Evolutionary conservation across 2,329 filamentous ascomycete species (phyloP), one percentile per base, ranked within the genome.

Genomic region (Phialophora chinensis): DNA sequence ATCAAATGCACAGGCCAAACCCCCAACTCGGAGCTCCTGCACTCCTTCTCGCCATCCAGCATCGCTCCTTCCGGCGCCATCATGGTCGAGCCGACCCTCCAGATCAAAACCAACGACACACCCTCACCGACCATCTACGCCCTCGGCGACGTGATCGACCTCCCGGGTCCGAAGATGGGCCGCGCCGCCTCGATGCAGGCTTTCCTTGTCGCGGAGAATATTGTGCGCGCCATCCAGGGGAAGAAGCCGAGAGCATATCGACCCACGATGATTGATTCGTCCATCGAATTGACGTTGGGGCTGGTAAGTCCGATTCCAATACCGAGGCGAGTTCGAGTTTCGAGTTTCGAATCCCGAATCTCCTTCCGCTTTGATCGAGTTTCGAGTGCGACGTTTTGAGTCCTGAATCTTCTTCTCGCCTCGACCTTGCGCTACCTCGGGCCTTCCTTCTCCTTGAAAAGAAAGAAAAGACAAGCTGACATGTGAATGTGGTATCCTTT

Each of bases 141-240:
- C 1, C 83, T 86, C n/a, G 88, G 88, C 20, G 88, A 90, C 68
- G 85, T 91, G 4, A 83, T 86, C 3, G 84, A 85, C 29, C 75
- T 75, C 4, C 82, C 82, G 0, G 79, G 81, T 0, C 69, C 66
- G n/a, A 83, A 82, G 5, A 88, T 88, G 72, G 85, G 83, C 0
- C 80, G 87, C 10, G 82, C 86, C 0, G 86, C 85, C 0, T 79
- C 79, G 53, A 78, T 80, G 11, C 88, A 90, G 72, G 85, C 83
- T 2, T 77, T 79, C 33, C 72, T 85, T 3, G 86, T 83, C 0
- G 82, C 82, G 1, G 80, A 83, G 47, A 90, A 90, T 68, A 80
- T 90, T 20, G 72, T 87, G 2, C 76, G 80, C 0, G 75, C 79
- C 0, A 80, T 84, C 0, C 75, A 80, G 2, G 81, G 80, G 2